phyloP scores from a whole-genome alignment of 768 basidiomycete species.

The Rhizopogon vinicolor region DNA sequence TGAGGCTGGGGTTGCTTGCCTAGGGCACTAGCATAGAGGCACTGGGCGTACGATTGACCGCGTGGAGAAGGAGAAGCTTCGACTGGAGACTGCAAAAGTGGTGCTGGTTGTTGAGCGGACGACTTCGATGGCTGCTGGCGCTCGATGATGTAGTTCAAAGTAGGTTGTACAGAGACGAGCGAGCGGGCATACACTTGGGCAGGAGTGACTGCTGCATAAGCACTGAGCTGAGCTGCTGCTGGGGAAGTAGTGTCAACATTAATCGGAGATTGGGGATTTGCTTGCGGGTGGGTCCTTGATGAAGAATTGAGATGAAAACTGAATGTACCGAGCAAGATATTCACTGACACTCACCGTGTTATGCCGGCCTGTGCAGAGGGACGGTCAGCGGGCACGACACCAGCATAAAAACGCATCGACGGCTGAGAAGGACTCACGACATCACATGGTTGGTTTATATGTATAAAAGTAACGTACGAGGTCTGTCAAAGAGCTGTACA shows the following conservation, averaged over 20 bases:
- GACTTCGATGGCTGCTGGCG: conserved; percentile 9
- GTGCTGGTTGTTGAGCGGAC: background rate
- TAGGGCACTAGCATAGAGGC: conserved; percentile 39
- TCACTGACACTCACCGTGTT: background rate
- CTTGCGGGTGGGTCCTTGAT: background rate
- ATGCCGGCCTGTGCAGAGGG: background rate
- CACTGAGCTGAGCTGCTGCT: background rate
- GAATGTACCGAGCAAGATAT: background rate
- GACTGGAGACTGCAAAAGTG: background rate
- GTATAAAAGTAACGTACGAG: no score
- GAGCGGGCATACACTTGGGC: conserved; percentile 17
- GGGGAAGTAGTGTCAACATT: background rate
- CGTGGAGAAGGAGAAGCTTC: conserved; percentile 5
- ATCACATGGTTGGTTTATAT: no score
- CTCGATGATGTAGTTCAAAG: conserved; percentile 14
- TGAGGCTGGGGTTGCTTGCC: conserved; percentile 11
- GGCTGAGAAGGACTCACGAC: background rate
- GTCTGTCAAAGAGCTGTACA: no score
- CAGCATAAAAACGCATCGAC: background rate
- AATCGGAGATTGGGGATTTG: background rate
- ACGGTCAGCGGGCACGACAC: background rate
- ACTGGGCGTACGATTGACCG: conserved; percentile 34
- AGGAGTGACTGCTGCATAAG: conserved; percentile 7
- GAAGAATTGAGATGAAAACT: background rate
- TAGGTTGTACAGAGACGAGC: conserved; percentile 6